Evolutionary conservation across 2,329 filamentous ascomycete genomes (phyloP), one percentile per base, ranked within the genome.

Genomic region (Chaetoscypha palmicola): DNA sequence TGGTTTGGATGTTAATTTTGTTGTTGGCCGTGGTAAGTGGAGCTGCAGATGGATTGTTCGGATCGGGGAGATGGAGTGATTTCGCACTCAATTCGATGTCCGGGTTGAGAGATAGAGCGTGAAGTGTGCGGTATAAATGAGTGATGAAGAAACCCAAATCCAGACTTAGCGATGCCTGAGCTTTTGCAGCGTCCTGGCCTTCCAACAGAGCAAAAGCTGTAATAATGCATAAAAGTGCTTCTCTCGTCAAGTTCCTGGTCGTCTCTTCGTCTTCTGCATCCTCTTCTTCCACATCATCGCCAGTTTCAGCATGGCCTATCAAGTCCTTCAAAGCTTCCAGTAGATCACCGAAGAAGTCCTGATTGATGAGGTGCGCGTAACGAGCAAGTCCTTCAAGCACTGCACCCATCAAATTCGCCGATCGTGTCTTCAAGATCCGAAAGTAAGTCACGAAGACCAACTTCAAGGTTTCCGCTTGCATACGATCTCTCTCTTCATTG

Each of bases 291-390:
- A 68, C 58, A 30, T 67, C 63, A 3, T 71, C 71, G 12, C 74
- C 69, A 0, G 73, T 71, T 58, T 83, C 76, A 41, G 85, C 83
- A 54, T 90, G 79, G 3, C 79, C 77, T 57, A 97, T 91, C 34
- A 98, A 76, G 52, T 98, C 92, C 64, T 94, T 94, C 30, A 98
- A 72, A 0, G 89, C 91, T 66, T 97, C 92, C 9, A 98, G 77
- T 22, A 98, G 74, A 61, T 98, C 92, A 21, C 91, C 92, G 58
- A 98, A 98, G 71, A 98, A 97, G 62, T 98, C 88, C 61, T 98
- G 89, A 68, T 98, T 98, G 73, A 98, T 98, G 47, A 98, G 75
- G 62, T 96, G 92, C 3, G 90, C 83, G 62, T 94, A 98, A 61
- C 89, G 89, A 39, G 91, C 90, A 17, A 98, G 70, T 21, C 92